phyloP scores from a whole-genome alignment of 805 yeast species.

The Saturnispora bothae region DNA sequence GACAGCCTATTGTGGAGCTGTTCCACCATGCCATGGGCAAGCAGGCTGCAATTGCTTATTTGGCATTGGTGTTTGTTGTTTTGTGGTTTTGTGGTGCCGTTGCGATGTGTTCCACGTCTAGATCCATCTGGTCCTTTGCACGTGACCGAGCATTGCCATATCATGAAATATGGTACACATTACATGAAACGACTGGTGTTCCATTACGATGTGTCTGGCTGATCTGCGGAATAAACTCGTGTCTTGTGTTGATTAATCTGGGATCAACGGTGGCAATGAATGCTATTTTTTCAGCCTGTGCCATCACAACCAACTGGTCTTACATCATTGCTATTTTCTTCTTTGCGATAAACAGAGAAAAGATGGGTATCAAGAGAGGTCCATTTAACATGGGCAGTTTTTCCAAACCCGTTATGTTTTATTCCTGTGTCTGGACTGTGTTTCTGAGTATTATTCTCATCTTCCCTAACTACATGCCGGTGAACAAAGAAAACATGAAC shows the following conservation, averaged over 20 bases:
- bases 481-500: slow-evolving; percentile 37
- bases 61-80: slow-evolving; percentile 38
- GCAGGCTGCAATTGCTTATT: slow-evolving; percentile 40
- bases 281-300: slow-evolving; percentile 45
- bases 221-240: slow-evolving; percentile 31
- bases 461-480: slow-evolving; percentile 42
- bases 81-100: slow-evolving; percentile 46
- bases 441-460: slow-evolving; percentile 38
- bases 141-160: slow-evolving; percentile 45
- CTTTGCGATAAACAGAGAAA: slow-evolving; percentile 35
- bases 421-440: slow-evolving; percentile 35
- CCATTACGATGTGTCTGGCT: slow-evolving; percentile 37
- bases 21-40: slow-evolving; percentile 42
- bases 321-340: slow-evolving; percentile 38
- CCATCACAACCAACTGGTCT: slow-evolving; percentile 41
- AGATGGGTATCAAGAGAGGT: slow-evolving; percentile 37
- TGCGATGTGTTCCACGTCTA: slow-evolving; percentile 37
- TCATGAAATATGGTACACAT: slow-evolving; percentile 33
- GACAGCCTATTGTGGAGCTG: slow-evolving; percentile 44
- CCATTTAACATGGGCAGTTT: slow-evolving; percentile 36
- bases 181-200: slow-evolving; percentile 30
- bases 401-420: slow-evolving; percentile 32
- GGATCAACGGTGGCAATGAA: slow-evolving; percentile 37
- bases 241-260: slow-evolving; percentile 34
- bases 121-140: slow-evolving; percentile 48